Evolutionary conservation across 2,329 filamentous ascomycete genomes (phyloP), one percentile per base, ranked within the genome.

Genomic region (Zasmidium angulare): DNA sequence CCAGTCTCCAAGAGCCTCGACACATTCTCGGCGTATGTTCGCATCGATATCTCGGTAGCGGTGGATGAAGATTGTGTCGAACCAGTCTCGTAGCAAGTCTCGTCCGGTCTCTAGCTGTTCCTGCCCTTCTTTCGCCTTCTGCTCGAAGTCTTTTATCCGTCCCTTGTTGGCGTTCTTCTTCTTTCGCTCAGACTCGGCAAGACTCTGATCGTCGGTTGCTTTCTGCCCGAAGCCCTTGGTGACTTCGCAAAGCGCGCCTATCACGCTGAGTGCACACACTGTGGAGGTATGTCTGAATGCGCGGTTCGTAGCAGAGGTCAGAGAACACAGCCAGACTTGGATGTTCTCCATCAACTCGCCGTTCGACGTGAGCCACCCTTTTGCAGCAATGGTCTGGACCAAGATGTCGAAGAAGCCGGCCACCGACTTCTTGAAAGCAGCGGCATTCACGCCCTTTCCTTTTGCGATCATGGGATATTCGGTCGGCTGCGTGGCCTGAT

Each of bases 241-340:
- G 31, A 93, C 82, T 50, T 85, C 82, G 63, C 91, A 93, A 23
- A 98, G 80, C 0, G 90, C 86, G 31, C 86, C 91, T 57, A 90
- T 88, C 64, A 96, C 88, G 17, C 90, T 84, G 31, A 98, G 79
- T 1, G 90, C 88, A 22, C 93, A 88, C 0, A 95, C 88, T 1
- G 93, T 96, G 0, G 93, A 90, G 0, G 95, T 99, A 75, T 99
- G 95, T 64, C 95, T 86, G 76, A 99, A 97, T 1, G 95, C 92
- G 56, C 95, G 87, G 62, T 93, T 87, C 2, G 86, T 84, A 0
- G 92, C 93, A 2, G 91, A 95, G 2, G 93, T 95, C 89, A 99
- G 91, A 60, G 90, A 89, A 43, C 88, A 88, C 61, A 97, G 82
- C 95, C 95, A 99, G 59, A 90, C 83, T 67, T 92, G 87, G 50